A percentile compares a stretch with the other conserved stretches of the same genome.
These are phyloP conservation scores for Cerrena zonata DNA, from an alignment of 1,284 basidiomycete species.

Conservation along the genomic window DNA sequence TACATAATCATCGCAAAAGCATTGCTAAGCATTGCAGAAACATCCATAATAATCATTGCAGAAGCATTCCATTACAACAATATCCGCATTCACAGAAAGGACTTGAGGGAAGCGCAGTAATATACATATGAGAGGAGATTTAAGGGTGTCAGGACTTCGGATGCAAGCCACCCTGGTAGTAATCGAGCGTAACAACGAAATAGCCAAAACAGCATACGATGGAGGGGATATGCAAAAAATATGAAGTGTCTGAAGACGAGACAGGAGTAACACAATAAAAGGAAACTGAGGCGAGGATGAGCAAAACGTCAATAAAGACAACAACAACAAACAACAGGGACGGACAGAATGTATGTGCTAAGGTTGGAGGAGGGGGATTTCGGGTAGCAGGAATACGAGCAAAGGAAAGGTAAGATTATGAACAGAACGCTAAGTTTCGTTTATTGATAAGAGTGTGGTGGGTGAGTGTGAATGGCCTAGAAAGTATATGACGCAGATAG, in stretches of 20 bases:
- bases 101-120: not conserved
- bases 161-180: not conserved
- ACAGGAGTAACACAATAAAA: too few species aligned
- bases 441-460: slow-evolving; percentile 1
- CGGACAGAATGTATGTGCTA: not conserved
- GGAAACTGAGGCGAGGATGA: slow-evolving; percentile 1
- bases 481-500: slow-evolving; percentile 14
- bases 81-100: not conserved
- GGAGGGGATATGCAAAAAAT: slow-evolving; percentile 12
- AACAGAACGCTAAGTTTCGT: slow-evolving; percentile 4
- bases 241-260: slow-evolving; percentile 8
- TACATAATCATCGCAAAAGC: too few species aligned
- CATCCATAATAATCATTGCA: too few species aligned
- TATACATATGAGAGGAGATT: not conserved
- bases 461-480: slow-evolving; percentile 3
- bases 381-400: not conserved
- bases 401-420: not conserved
- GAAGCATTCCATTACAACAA: not conserved
- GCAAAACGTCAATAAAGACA: not conserved
- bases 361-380: not conserved
- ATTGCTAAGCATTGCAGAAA: too few species aligned
- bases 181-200: slow-evolving; percentile 1
- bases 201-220: slow-evolving; percentile 17
- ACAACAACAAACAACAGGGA: not conserved
- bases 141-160: not conserved